Conservation (phyloP, 257 asterid genomes). For the Nicotiana otophora region DNA sequence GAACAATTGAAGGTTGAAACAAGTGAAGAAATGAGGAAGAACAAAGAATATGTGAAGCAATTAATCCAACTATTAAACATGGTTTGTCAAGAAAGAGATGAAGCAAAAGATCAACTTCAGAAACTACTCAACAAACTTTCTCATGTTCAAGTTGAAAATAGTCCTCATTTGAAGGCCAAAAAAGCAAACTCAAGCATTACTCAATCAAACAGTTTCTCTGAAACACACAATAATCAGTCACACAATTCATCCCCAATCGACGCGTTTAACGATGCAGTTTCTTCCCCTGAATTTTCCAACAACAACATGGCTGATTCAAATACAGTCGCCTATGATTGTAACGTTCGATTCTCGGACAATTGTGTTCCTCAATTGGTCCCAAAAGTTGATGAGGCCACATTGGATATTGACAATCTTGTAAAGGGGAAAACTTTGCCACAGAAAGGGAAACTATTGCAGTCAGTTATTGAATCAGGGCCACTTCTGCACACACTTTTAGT, state of each 20-base stretch:
- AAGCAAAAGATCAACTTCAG: constrained; percentile 44
- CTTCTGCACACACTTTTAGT: constrained; percentile 59
- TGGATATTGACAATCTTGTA: constrained; percentile 1
- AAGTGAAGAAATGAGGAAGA: constrained; percentile 31
- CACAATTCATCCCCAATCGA: constrained; percentile 1
- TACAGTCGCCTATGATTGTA: neutral
- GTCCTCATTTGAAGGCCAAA: constrained; percentile 15
- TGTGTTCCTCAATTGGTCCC: neutral
- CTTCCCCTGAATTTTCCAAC: constrained; percentile 17
- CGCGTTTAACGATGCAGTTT: neutral
- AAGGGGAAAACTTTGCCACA: constrained; percentile 11
- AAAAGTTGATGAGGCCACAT: neutral
- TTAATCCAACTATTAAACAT: constrained; percentile 33
- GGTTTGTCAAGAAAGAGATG: constrained; percentile 49
- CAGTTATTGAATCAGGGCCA: constrained; percentile 67
- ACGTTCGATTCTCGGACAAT: too few species aligned
- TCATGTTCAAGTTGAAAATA: constrained; percentile 3
- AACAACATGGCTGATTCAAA: neutral
- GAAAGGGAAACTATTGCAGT: constrained; percentile 55
- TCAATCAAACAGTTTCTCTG: constrained; percentile 55
- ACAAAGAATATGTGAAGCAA: constrained; percentile 34
- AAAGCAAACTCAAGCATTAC: constrained; percentile 5
- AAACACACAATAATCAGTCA: constrained; percentile 36
- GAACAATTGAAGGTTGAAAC: constrained; percentile 39
- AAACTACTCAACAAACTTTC: constrained; percentile 30